Percentiles rank a stretch among this genome's conserved stretches.
phyloP scores from a whole-genome alignment of 495 filamentous ascomycete genomes.

The Penicillium silybi region DNA sequence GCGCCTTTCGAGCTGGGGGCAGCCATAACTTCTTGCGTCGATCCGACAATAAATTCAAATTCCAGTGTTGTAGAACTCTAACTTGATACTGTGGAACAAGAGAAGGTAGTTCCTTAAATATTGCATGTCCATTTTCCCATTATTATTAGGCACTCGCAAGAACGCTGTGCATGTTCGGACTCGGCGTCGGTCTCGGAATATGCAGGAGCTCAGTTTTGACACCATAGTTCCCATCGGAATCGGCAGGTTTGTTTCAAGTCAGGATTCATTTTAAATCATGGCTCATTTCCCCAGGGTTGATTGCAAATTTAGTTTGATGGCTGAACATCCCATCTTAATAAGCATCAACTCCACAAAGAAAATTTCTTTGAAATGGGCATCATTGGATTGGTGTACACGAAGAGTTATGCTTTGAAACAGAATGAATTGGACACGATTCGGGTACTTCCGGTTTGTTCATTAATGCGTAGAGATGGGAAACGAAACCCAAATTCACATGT shows the following conservation, averaged over 20 bases:
- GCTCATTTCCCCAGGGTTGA: too few relatives aligned
- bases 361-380: not conserved
- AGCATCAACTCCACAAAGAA: not conserved
- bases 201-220: not conserved
- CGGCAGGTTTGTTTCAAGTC: not conserved
- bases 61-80: not conserved
- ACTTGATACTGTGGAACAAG: not conserved
- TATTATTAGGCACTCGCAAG: not conserved
- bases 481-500: constrained; percentile 1
- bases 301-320: not conserved
- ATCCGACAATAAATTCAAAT: not conserved
- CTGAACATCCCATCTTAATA: too few relatives aligned
- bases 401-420: too few relatives aligned
- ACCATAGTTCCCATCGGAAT: not conserved
- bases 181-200: constrained; percentile 18
- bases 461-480: not conserved
- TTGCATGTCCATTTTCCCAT: not conserved
- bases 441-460: not conserved
- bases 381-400: too few relatives aligned
- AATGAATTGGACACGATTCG: too few relatives aligned
- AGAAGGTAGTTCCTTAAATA: not conserved
- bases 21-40: constrained; percentile 4
- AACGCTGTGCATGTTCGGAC: constrained; percentile 2
- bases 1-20: not conserved
- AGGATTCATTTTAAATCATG: not conserved